Conservation (phyloP, 2,329 filamentous ascomycete genomes). For the Pseudogymnoascus sp. region DNA sequence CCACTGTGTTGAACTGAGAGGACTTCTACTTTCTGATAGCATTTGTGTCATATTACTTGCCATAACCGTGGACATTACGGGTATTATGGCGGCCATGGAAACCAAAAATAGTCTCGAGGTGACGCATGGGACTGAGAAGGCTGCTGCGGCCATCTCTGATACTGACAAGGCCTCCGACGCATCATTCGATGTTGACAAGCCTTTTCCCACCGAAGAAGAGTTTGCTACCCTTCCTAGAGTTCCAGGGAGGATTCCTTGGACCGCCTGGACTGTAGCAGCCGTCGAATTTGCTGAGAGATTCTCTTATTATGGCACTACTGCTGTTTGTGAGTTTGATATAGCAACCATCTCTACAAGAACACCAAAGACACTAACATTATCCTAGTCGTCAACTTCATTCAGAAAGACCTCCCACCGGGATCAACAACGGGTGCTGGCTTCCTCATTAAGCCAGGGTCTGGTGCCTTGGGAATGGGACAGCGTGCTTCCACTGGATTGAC, state of each 20-base stretch:
- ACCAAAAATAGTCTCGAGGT: slow-evolving; percentile 14
- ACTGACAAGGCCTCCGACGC: slow-evolving; percentile 8
- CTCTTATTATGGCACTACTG: slow-evolving; percentile 63
- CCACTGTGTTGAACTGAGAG: neutral
- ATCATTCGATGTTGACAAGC: slow-evolving; percentile 7
- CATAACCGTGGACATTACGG: neutral
- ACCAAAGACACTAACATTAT: slow-evolving; percentile 17
- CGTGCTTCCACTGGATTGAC: slow-evolving; percentile 39
- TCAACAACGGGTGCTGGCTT: slow-evolving; percentile 35
- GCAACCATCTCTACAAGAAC: neutral
- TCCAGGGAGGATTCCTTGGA: slow-evolving; percentile 53
- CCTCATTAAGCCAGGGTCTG: slow-evolving; percentile 29
- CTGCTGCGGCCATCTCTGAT: slow-evolving; percentile 2
- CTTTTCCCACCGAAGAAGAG: slow-evolving; percentile 50
- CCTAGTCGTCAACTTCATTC: slow-evolving; percentile 7
- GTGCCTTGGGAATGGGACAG: slow-evolving; percentile 36
- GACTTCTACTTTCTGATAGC: neutral
- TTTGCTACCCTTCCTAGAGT: slow-evolving; percentile 50
- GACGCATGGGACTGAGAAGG: slow-evolving; percentile 12
- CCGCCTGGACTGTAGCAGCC: slow-evolving; percentile 59
- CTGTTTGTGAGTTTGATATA: slow-evolving; percentile 44
- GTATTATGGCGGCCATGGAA: slow-evolving; percentile 10
- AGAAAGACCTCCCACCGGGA: neutral
- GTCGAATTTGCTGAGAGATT: slow-evolving; percentile 67
- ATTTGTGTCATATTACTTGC: neutral